Evolutionary conservation across 768 basidiomycete species (phyloP).

Genomic region (Sistotremastrum niveocremeum): DNA sequence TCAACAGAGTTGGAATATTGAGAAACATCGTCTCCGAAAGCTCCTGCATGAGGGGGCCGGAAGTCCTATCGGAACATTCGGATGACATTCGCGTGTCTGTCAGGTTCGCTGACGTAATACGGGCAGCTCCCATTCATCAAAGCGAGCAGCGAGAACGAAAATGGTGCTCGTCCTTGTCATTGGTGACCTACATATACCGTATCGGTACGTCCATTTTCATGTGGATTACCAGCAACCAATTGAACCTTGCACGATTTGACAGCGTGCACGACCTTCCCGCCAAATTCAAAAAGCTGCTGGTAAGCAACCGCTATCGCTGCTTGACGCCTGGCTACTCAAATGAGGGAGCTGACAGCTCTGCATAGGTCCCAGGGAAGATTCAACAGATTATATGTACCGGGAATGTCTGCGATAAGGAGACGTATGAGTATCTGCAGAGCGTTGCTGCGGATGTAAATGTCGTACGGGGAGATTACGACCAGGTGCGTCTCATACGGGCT

Average conservation of each 20-base stretch:
- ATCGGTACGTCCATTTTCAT: conserved; percentile 22
- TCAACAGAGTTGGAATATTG: too few relatives aligned
- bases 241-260: too few relatives aligned
- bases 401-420: conserved; percentile 95
- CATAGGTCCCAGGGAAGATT: conserved; percentile 78
- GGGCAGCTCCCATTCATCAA: too few relatives aligned
- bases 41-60: too few relatives aligned
- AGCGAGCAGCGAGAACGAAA: too few relatives aligned
- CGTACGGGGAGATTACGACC: conserved; percentile 91
- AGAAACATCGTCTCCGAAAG: too few relatives aligned
- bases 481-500: conserved; percentile 35
- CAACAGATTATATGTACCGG: conserved; percentile 97
- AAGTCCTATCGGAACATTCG: too few relatives aligned
- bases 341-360: background rate
- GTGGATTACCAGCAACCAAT: too few relatives aligned
- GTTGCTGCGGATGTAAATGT: conserved; percentile 90
- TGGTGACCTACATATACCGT: conserved; percentile 95
- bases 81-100: too few relatives aligned
- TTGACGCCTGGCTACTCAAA: background rate
- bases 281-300: conserved; percentile 93
- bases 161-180: conserved; percentile 95
- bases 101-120: too few relatives aligned
- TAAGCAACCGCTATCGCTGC: conserved; percentile 13
- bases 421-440: conserved; percentile 88
- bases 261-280: conserved; percentile 77